These are phyloP conservation scores for Nymphaea thermarum DNA, from an alignment of 164 flowering plant species.

Conservation along the genomic window DNA sequence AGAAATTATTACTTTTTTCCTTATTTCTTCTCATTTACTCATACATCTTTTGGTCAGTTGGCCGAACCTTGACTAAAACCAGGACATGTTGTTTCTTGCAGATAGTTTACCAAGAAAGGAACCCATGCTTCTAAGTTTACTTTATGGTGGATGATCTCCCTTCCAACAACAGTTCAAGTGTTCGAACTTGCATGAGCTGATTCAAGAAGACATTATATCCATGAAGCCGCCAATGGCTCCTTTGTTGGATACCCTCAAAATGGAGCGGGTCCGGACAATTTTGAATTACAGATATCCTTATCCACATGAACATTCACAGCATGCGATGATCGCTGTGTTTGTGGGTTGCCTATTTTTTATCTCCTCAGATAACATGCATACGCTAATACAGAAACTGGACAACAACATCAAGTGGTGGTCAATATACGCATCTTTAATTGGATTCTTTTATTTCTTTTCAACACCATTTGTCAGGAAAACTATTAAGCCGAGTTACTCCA, in stretches of 20 bases:
- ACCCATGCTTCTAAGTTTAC: not conserved
- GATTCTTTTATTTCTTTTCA: constrained; percentile 97
- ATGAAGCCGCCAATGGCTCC: constrained; percentile 31
- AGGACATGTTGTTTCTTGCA: not conserved
- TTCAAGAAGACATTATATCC: constrained; percentile 23
- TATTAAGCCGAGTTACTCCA: constrained; percentile 90
- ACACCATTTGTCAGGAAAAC: constrained; percentile 94
- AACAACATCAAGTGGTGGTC: constrained; percentile 98
- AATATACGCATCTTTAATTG: constrained; percentile 87
- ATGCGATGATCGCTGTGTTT: constrained; percentile 79
- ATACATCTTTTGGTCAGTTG: not conserved
- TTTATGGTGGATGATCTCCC: not conserved
- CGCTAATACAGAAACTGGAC: constrained; percentile 80
- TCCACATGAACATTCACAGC: constrained; percentile 96
- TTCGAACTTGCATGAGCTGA: constrained; percentile 1
- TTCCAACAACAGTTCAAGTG: not conserved
- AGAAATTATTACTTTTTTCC: too few species aligned
- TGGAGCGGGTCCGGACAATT: constrained; percentile 89
- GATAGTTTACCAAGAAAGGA: not conserved
- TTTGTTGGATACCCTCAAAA: constrained; percentile 48
- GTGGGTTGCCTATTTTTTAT: constrained; percentile 93
- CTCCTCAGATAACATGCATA: constrained; percentile 90
- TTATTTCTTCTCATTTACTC: too few species aligned
- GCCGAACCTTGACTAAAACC: not conserved
- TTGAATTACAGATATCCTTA: constrained; percentile 70